Evolutionary conservation across 257 asterid genomes (phyloP).

Genomic region (Penstemon barbatus): DNA sequence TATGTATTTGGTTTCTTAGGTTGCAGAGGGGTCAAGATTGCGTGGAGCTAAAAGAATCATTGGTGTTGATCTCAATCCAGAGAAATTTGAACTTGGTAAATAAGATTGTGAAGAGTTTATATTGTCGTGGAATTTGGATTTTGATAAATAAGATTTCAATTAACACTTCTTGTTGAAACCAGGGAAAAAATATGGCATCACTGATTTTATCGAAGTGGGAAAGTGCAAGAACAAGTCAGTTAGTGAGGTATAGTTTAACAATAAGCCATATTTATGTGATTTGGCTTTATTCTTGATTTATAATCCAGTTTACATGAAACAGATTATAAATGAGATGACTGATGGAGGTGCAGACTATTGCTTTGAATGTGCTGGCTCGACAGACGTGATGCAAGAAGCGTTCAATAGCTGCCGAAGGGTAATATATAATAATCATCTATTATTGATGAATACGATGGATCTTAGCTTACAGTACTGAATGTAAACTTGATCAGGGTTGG

Average conservation of each 20-base stretch:
- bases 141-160: background rate
- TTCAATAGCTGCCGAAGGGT: slow-evolving; percentile 29
- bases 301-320: background rate
- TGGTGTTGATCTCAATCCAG: slow-evolving; percentile 36
- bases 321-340: slow-evolving; percentile 40
- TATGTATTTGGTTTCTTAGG: slow-evolving; percentile 17
- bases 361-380: slow-evolving; percentile 39
- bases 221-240: slow-evolving; percentile 13
- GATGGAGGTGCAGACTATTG: slow-evolving; percentile 41
- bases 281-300: background rate
- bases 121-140: background rate
- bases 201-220: slow-evolving; percentile 17
- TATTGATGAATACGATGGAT: no score
- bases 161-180: background rate
- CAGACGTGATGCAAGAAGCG: slow-evolving; percentile 33
- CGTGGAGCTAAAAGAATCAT: slow-evolving; percentile 38
- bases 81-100: slow-evolving; percentile 36
- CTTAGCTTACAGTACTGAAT: background rate
- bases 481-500: slow-evolving; percentile 6
- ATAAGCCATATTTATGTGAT: background rate
- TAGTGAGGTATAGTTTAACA: slow-evolving; percentile 5
- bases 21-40: slow-evolving; percentile 38
- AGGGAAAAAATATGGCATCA: slow-evolving; percentile 17
- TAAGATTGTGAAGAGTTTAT: no score
- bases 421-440: no score